Base-by-base conservation (phyloP, 2,329 filamentous ascomycete genomes). In the Fusarium nurragi region DNA sequence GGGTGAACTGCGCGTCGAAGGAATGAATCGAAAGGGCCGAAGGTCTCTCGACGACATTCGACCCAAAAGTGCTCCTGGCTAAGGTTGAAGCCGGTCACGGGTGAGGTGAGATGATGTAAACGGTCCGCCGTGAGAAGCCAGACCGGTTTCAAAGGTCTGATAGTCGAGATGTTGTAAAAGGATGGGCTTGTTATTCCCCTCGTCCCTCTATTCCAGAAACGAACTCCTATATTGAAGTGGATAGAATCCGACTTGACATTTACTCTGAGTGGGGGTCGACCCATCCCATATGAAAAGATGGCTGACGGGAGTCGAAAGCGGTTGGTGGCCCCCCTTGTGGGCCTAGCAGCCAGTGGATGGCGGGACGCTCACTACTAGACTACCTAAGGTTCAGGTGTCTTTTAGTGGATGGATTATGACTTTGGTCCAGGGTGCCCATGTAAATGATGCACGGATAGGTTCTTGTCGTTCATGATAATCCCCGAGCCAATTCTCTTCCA, bases 1-100 rank as follows among this genome's bases (percentile, higher is more conserved):
- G 61, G 51, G 65, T 54, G 64, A 56, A 67, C 71, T 59, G 68
- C 68, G 72, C 57, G 58, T 65, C 59, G 60, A 58, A 41, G 56
- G 32, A 45, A 63, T 59, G 45, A 23, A 63, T 60, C 34, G 52
- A 71, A 55, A 60, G 62, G 63, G 67, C 60, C 66, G 63, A 63
- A 68, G 68, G 54, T 60, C 64, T 66, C 43, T 61, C 54, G 60
- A 67, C 18, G 54, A 63, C 26, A 57, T 69, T 68, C 55, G 67
- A 67, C 55, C 64, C 32, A 43, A 36, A 54, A 54, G 40, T 56
- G 40, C 41, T 58, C 64, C 45, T 61, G 47, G 14, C 64, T 40
- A 45, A 57, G 45, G 49, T 67, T 67, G 45, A 62, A 32, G 48
- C 57, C 63, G 48, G 30, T 41, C 43, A 34, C 26, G 34, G 23